A percentile compares a stretch with the other conserved stretches of the same genome.
phyloP scores from a whole-genome alignment of 139 green algal species.

The Trebouxia sp. region DNA sequence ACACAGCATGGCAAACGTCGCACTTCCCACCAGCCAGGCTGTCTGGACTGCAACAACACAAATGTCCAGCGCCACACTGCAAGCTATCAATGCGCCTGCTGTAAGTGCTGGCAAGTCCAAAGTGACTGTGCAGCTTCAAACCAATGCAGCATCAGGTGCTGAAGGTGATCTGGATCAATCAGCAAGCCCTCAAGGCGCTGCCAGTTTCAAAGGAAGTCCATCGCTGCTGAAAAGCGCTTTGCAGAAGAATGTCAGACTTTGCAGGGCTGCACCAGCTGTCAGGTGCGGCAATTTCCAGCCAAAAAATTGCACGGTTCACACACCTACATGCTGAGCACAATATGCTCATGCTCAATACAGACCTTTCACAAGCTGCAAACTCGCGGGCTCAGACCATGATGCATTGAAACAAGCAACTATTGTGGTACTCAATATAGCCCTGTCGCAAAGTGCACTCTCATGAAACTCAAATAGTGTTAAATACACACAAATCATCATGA shows the following conservation, averaged over 20 bases:
- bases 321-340: neutral
- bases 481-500: neutral
- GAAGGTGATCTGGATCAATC: neutral
- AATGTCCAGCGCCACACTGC: neutral
- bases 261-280: conserved; percentile 38
- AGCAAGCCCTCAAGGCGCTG: neutral
- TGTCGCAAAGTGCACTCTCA: neutral
- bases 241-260: conserved; percentile 61
- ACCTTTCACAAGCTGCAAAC: neutral
- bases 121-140: neutral
- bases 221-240: conserved; percentile 56
- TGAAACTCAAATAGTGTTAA: neutral
- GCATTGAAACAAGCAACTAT: neutral
- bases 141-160: neutral
- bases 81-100: neutral
- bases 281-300: no score
- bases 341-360: neutral
- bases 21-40: neutral
- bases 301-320: neutral
- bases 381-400: neutral
- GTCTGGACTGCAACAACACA: neutral
- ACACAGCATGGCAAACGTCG: no score
- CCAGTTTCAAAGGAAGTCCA: conserved; percentile 27
- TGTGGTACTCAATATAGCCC: neutral
- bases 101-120: neutral